Evolutionary conservation across 768 basidiomycete genomes (phyloP).

Genomic region (Tulasnella sp.): DNA sequence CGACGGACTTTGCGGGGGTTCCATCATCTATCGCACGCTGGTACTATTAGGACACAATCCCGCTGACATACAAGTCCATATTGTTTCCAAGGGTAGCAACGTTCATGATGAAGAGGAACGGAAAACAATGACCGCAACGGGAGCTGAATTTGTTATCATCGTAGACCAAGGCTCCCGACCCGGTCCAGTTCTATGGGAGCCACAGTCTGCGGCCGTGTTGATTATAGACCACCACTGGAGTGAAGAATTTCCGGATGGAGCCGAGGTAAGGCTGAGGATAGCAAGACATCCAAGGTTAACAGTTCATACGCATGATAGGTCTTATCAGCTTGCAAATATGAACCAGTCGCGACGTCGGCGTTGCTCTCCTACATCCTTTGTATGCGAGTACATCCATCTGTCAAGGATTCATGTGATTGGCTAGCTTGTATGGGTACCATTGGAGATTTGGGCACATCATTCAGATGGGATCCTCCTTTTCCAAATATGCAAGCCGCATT

Average conservation of each 20-base stretch:
- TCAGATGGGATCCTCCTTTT: conserved; percentile 23
- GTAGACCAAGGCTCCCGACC: conserved; percentile 37
- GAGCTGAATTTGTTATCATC: conserved; percentile 28
- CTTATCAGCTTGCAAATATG: conserved; percentile 30
- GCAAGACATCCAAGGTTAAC: too few relatives aligned
- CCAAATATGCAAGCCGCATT: conserved; percentile 26
- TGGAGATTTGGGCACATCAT: conserved; percentile 30
- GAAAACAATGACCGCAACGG: conserved; percentile 22
- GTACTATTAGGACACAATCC: conserved; percentile 27
- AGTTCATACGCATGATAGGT: too few relatives aligned
- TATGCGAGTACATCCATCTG: conserved; percentile 25
- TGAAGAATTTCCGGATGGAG: conserved; percentile 29
- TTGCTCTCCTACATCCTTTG: conserved; percentile 33
- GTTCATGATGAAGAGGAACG: conserved; percentile 29
- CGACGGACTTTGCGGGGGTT: conserved; percentile 26
- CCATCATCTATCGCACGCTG: conserved; percentile 31
- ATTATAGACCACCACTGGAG: conserved; percentile 39
- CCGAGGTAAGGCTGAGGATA: conserved; percentile 20
- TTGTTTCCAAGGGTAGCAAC: conserved; percentile 33
- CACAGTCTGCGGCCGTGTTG: conserved; percentile 22
- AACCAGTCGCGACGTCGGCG: conserved; percentile 34
- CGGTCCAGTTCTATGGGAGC: conserved; percentile 23
- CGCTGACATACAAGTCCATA: conserved; percentile 27
- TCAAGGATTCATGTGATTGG: conserved; percentile 26
- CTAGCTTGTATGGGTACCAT: conserved; percentile 32